Conservation (phyloP, 2,329 filamentous ascomycete genomes). For the Apiospora aurea region DNA sequence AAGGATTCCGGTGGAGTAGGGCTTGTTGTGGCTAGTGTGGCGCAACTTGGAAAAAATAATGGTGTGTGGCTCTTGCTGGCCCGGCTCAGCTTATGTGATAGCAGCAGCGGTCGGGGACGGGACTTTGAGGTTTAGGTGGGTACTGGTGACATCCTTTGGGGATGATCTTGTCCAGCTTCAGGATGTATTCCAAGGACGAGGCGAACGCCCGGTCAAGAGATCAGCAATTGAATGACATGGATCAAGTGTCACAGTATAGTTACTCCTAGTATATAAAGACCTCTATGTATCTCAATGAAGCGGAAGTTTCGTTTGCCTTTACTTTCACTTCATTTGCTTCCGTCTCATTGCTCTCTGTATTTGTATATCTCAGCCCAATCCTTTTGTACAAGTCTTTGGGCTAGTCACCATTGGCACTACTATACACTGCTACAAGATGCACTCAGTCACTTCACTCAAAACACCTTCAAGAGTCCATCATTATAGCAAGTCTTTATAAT, state of each 20-base stretch:
- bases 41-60: constrained; percentile 1
- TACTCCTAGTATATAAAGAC: background rate
- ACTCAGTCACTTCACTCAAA: background rate
- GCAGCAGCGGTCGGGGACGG: constrained; percentile 6
- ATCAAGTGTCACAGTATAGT: background rate
- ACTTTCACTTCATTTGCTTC: background rate
- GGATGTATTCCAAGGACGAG: constrained; percentile 2
- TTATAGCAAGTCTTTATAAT: background rate
- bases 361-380: background rate
- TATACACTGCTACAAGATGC: background rate
- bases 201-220: background rate
- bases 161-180: constrained; percentile 20
- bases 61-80: constrained; percentile 7
- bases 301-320: background rate
- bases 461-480: background rate
- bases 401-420: background rate
- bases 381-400: background rate
- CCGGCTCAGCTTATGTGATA: background rate
- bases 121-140: background rate
- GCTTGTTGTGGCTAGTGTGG: constrained; percentile 20
- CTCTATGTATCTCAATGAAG: background rate
- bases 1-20: constrained; percentile 17
- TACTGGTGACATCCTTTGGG: background rate
- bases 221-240: constrained; percentile 4
- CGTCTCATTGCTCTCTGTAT: background rate